Conservation (phyloP, 352 stramenopile species). For the Phytopythium cucurbitacearum region DNA sequence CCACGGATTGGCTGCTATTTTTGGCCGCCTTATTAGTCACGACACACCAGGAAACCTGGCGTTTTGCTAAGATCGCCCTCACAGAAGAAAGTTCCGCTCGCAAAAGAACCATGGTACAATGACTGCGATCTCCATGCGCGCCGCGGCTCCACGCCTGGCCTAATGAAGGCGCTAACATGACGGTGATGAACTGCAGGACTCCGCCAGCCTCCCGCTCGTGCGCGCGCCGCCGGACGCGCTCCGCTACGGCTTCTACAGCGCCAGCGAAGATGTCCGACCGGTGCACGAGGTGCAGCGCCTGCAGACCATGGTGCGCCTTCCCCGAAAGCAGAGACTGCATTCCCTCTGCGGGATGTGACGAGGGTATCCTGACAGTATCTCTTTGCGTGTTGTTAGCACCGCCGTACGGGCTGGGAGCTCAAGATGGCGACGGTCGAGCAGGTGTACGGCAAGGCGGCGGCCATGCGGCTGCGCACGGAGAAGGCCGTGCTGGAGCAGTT, state of each 20-base stretch:
- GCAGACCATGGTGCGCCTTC: slow-evolving; percentile 56
- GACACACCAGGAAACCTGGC: too few relatives aligned
- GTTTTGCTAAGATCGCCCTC: too few relatives aligned
- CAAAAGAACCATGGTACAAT: too few relatives aligned
- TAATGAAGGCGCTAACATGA: not conserved
- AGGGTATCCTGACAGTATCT: too few relatives aligned
- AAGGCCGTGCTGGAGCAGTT: slow-evolving; percentile 87
- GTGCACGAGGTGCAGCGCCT: slow-evolving; percentile 84
- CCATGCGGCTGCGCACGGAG: slow-evolving; percentile 87
- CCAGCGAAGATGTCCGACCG: slow-evolving; percentile 72
- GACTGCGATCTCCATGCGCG: too few relatives aligned
- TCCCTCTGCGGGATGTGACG: too few relatives aligned
- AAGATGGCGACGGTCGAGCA: slow-evolving; percentile 89
- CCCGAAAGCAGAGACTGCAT: not conserved
- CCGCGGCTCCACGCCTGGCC: too few relatives aligned
- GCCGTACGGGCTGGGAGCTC: slow-evolving; percentile 74
- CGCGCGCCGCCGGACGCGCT: slow-evolving; percentile 75
- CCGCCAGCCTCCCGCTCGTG: slow-evolving; percentile 72
- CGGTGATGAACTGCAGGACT: slow-evolving; percentile 31
- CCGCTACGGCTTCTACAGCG: slow-evolving; percentile 80
- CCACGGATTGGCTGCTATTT: too few relatives aligned
- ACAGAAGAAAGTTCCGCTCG: slow-evolving; percentile 2
- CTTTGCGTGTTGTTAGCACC: slow-evolving; percentile 34
- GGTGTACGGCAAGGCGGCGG: slow-evolving; percentile 85
- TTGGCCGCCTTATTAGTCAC: too few relatives aligned